Percentiles rank a stretch among this genome's conserved stretches.
Conservation (phyloP, 768 basidiomycete species). For the Pleurotus djamor region DNA sequence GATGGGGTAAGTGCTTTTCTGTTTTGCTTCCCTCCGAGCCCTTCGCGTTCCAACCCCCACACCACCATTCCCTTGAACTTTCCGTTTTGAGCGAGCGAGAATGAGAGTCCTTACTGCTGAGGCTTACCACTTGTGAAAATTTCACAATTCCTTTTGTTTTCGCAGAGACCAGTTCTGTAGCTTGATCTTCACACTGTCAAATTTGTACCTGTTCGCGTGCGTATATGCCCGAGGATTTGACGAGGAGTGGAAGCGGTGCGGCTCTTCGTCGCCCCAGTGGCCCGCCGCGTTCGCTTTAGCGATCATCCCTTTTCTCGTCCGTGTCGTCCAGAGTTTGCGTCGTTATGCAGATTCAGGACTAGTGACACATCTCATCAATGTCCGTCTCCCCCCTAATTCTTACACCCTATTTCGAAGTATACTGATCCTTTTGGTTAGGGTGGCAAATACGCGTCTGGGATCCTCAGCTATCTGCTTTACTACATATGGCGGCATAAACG, state of each 20-base stretch:
- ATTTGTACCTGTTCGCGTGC: conserved; percentile 74
- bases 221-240: conserved; percentile 60
- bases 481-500: conserved; percentile 77
- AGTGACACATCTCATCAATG: conserved; percentile 85
- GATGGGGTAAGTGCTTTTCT: conserved; percentile 59
- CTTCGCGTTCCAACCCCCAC: too few species aligned
- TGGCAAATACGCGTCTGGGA: conserved; percentile 77
- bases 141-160: not conserved
- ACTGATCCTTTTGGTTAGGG: conserved; percentile 43
- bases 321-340: conserved; percentile 82
- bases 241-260: conserved; percentile 46
- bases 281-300: conserved; percentile 56
- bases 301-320: conserved; percentile 67
- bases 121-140: not conserved
- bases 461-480: conserved; percentile 66
- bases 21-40: not conserved
- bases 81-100: not conserved
- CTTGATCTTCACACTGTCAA: conserved; percentile 70
- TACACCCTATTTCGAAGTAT: not conserved
- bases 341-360: conserved; percentile 82
- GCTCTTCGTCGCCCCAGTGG: conserved; percentile 51
- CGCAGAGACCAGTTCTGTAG: conserved; percentile 81
- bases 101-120: not conserved
- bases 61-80: not conserved
- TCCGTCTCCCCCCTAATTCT: conserved; percentile 22